phyloP scores from a whole-genome alignment of 2,329 filamentous ascomycete species.

The Aspergillus hortae region DNA sequence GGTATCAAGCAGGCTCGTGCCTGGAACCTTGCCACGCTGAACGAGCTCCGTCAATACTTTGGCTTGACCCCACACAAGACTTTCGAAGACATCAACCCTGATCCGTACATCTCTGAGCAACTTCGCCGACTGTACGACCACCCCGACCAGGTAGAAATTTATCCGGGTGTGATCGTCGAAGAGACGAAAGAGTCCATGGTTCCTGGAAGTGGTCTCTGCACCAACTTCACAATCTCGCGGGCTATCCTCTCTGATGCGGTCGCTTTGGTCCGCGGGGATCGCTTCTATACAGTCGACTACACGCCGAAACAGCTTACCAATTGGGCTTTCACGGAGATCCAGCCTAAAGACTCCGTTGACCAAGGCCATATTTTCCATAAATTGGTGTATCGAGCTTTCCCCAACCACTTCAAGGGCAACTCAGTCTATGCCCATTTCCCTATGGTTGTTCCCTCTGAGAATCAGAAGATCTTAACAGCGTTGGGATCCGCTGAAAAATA shows the following conservation, averaged over 20 bases:
- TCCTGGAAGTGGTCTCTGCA: slow-evolving; percentile 48
- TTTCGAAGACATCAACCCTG: slow-evolving; percentile 52
- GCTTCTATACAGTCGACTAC: slow-evolving; percentile 47
- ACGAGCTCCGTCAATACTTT: slow-evolving; percentile 53
- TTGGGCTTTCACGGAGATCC: slow-evolving; percentile 45
- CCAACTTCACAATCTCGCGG: slow-evolving; percentile 44
- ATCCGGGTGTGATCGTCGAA: slow-evolving; percentile 57
- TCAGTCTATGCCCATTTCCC: slow-evolving; percentile 51
- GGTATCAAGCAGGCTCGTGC: slow-evolving; percentile 60
- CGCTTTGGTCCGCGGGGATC: slow-evolving; percentile 44
- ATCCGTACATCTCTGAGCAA: slow-evolving; percentile 45
- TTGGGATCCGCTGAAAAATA: slow-evolving; percentile 43
- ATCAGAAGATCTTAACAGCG: slow-evolving; percentile 40
- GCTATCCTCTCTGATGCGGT: slow-evolving; percentile 47
- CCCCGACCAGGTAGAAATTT: slow-evolving; percentile 54
- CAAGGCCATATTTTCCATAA: slow-evolving; percentile 52
- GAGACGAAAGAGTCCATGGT: slow-evolving; percentile 51
- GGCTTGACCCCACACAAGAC: slow-evolving; percentile 49
- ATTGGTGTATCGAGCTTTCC: slow-evolving; percentile 49
- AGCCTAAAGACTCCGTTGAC: slow-evolving; percentile 42
- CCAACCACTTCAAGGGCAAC: slow-evolving; percentile 46
- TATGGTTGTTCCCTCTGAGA: slow-evolving; percentile 47
- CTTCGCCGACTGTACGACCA: slow-evolving; percentile 49
- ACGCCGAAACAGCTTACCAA: slow-evolving; percentile 44
- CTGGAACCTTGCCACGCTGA: slow-evolving; percentile 60